Percentiles rank a stretch among this genome's conserved stretches.
Evolutionary conservation across 2,329 filamentous ascomycete genomes (phyloP).

Genomic region (Apiospora marii): DNA sequence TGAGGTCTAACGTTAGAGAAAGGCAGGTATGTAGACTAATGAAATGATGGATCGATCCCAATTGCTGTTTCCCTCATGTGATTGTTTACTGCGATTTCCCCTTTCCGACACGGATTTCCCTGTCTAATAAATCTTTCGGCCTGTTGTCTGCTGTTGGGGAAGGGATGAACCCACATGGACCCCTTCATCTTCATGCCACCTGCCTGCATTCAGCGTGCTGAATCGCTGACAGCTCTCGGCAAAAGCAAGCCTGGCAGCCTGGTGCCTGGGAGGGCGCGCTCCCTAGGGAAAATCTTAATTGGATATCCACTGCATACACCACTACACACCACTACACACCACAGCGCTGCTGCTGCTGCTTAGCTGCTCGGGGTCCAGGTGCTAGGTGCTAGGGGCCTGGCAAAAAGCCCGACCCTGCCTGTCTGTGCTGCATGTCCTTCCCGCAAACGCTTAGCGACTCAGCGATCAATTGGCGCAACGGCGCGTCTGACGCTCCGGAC

Average conservation of each 20-base stretch:
- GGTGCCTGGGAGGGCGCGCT: background rate
- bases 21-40: background rate
- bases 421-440: background rate
- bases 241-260: background rate
- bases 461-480: background rate
- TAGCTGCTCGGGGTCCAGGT: background rate
- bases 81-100: conserved; percentile 11
- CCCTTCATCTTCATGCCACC: conserved; percentile 18
- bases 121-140: conserved; percentile 1
- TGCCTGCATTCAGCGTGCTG: background rate
- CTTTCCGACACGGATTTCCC: conserved; percentile 4
- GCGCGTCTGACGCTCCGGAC: background rate
- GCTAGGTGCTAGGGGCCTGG: background rate
- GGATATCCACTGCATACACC: background rate
- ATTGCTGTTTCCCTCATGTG: conserved; percentile 8
- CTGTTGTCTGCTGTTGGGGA: conserved; percentile 7
- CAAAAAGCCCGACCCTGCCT: background rate
- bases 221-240: background rate
- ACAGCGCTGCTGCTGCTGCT: background rate
- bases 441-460: background rate
- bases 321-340: background rate
- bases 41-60: background rate
- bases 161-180: conserved; percentile 13
- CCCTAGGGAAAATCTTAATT: conserved; percentile 1
- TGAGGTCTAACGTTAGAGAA: background rate